Evolutionary conservation across 2,329 filamentous ascomycete genomes (phyloP).

Genomic region (Alternaria infectoria): DNA sequence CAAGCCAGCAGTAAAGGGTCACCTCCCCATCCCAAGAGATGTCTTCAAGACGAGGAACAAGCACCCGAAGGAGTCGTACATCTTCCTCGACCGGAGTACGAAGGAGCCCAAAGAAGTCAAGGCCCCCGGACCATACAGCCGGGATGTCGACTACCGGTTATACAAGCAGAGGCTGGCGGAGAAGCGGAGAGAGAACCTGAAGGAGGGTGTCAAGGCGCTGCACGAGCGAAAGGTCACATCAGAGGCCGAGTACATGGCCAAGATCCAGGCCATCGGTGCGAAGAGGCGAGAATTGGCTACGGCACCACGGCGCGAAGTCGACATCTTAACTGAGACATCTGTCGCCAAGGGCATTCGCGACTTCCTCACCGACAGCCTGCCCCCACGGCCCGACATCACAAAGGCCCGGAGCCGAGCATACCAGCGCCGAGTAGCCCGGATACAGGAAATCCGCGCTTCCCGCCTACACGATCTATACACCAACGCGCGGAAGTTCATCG

Average conservation of each 20-base stretch:
- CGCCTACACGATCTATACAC: constrained; percentile 88
- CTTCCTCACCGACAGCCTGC: constrained; percentile 42
- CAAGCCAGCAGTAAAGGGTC: constrained; percentile 69
- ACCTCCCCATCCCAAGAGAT: constrained; percentile 80
- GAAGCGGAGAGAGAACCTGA: constrained; percentile 72
- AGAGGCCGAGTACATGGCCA: constrained; percentile 27
- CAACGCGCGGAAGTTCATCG: constrained; percentile 85
- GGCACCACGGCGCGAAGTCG: constrained; percentile 73
- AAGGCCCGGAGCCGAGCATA: constrained; percentile 41
- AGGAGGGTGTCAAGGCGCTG: constrained; percentile 72
- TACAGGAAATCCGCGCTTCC: constrained; percentile 68
- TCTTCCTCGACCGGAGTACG: constrained; percentile 67
- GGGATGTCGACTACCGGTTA: constrained; percentile 57
- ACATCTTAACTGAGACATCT: constrained; percentile 40
- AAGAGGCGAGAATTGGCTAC: constrained; percentile 60
- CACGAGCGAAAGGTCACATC: constrained; percentile 53
- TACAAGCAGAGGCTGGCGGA: constrained; percentile 80
- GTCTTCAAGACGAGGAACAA: constrained; percentile 65
- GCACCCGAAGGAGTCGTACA: constrained; percentile 61
- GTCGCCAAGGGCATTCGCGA: constrained; percentile 41
- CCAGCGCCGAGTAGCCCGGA: constrained; percentile 55
- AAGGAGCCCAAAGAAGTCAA: constrained; percentile 57
- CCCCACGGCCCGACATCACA: constrained; percentile 30
- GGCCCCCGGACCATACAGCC: constrained; percentile 43
- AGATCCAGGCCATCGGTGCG: constrained; percentile 47